Percentiles rank a stretch among this genome's conserved stretches.
phyloP scores from a whole-genome alignment of 805 yeast species.

The Suhomyces faveliae region DNA sequence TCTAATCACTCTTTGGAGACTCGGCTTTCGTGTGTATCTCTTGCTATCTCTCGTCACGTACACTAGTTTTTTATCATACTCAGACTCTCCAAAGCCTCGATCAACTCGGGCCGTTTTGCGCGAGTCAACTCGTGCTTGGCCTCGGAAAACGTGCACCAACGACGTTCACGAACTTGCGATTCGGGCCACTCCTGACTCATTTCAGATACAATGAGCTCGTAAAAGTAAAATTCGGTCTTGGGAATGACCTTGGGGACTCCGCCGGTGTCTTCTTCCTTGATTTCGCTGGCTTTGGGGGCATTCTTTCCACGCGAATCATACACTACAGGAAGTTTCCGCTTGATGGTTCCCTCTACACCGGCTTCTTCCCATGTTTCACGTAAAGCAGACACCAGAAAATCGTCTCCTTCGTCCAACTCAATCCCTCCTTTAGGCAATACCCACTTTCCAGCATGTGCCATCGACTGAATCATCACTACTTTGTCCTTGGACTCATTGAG shows the following conservation, averaged over 20 bases:
- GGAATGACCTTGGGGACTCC: slow-evolving; percentile 51
- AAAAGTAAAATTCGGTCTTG: slow-evolving; percentile 84
- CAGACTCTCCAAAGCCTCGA: slow-evolving; percentile 60
- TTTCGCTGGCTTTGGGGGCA: slow-evolving; percentile 32
- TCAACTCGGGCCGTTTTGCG: slow-evolving; percentile 65
- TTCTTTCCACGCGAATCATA: slow-evolving; percentile 50
- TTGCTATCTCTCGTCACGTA: too few species aligned
- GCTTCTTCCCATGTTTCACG: slow-evolving; percentile 99
- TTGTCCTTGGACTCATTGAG: slow-evolving; percentile 53
- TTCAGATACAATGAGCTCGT: slow-evolving; percentile 63
- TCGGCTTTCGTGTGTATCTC: too few species aligned
- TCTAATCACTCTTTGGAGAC: too few species aligned
- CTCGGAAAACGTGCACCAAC: slow-evolving; percentile 72
- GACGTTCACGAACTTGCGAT: slow-evolving; percentile 52
- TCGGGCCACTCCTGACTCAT: slow-evolving; percentile 79
- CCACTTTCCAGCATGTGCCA: slow-evolving; percentile 70
- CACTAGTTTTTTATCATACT: slow-evolving; percentile 47
- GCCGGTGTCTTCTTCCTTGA: slow-evolving; percentile 22
- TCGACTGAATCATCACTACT: slow-evolving; percentile 78
- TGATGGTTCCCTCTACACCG: slow-evolving; percentile 72
- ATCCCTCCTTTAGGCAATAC: slow-evolving; percentile 96
- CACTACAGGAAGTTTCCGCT: slow-evolving; percentile 58
- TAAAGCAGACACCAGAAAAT: slow-evolving; percentile 53
- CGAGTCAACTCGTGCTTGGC: slow-evolving; percentile 58
- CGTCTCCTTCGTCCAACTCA: slow-evolving; percentile 72